Conservation (phyloP, 1,284 basidiomycete species). For the Trichosporon asahii region DNA sequence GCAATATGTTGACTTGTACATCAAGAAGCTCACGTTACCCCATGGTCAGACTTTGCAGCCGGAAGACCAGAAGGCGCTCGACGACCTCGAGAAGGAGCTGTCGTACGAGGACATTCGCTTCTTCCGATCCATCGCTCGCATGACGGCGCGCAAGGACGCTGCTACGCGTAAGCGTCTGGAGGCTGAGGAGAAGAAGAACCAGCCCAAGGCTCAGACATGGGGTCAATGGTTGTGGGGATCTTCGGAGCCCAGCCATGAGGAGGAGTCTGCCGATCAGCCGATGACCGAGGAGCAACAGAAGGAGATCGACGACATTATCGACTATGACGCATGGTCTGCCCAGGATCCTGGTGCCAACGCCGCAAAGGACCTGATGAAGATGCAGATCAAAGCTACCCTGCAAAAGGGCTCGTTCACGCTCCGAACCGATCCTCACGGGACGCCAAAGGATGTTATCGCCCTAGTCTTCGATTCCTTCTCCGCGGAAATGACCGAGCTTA, state of each 20-base stretch:
- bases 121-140: constrained; percentile 92
- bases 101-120: constrained; percentile 95
- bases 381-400: constrained; percentile 72
- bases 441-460: constrained; percentile 70
- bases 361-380: constrained; percentile 77
- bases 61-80: constrained; percentile 63
- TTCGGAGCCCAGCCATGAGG: constrained; percentile 44
- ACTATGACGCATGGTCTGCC: constrained; percentile 81
- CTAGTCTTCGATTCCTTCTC: constrained; percentile 85
- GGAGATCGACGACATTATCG: constrained; percentile 88
- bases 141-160: constrained; percentile 79
- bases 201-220: constrained; percentile 65
- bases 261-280: constrained; percentile 22
- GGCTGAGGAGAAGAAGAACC: constrained; percentile 59
- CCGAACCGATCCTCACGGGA: constrained; percentile 64
- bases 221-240: constrained; percentile 77
- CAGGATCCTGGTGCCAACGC: constrained; percentile 61
- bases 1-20: constrained; percentile 73
- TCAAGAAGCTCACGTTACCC: constrained; percentile 62
- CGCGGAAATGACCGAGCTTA: constrained; percentile 78
- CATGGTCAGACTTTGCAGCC: constrained; percentile 54
- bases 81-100: constrained; percentile 74
- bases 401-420: constrained; percentile 83
- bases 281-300: constrained; percentile 84
- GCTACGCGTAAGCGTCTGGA: constrained; percentile 66